Evolutionary conservation across 1,284 basidiomycete genomes (phyloP), one percentile per base, ranked within the genome.

Genomic region (Papiliotrema terrestris): DNA sequence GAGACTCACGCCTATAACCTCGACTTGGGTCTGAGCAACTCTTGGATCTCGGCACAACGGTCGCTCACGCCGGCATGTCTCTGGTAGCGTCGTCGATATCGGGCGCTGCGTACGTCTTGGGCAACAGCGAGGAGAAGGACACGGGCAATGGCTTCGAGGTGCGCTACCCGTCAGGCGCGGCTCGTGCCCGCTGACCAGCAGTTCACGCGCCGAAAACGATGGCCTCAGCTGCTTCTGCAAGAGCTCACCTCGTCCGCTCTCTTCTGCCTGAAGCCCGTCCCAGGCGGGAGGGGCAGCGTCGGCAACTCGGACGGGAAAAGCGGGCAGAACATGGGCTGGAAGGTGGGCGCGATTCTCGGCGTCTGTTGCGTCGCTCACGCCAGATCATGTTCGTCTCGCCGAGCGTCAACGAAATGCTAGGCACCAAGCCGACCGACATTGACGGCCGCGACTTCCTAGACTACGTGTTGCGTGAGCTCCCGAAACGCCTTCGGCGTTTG

Each of bases 171-270:
- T 41, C 6, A 32, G 35, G 19, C 5, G 9, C 49, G 15, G 19
- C 23, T 46, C 43, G 26, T 9, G 13, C 15, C 2, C 20, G 22
- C 49, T 50, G 22, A 39, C 15, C 22, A 39, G 2, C 54, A 76
- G 73, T 76, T 76, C 54, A 73, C 71, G 29, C 55, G 70, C 49
- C 59, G 74, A 19, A 76, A 76, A 58, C 56, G 58, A 57, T 76
- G 74, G 74, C 71, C 72, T n/a, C 68, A 73, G 47, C 57, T 76
- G 19, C 55, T 76, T 4, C 51, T 76, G 39, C 67, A 73, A 53
- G 74, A 76, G 55, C 60, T 76, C 6, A 63, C 69, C 0, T 72
- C 72, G 14, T 63, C 68, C 3, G 66, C 70, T 2, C 56, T 74
- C 25, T 71, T 75, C 56, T 75, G 71, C 55, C 46, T 75, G 50